A percentile compares a stretch with the other conserved stretches of the same genome.
phyloP scores from a whole-genome alignment of 768 basidiomycete species.

The Boletus insuetus region DNA sequence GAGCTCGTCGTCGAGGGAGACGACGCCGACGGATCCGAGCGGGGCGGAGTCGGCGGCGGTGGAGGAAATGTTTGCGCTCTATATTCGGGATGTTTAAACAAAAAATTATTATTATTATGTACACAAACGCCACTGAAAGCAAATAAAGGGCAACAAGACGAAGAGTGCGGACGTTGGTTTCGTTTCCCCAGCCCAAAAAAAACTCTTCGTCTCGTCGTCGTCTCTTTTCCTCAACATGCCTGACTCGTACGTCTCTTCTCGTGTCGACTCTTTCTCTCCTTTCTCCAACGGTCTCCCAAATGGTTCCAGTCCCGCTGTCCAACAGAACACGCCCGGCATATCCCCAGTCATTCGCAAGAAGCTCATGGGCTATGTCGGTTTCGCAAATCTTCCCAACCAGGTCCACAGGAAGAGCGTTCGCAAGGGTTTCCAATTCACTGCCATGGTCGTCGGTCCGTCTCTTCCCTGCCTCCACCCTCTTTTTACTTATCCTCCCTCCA shows the following conservation, averaged over 20 bases:
- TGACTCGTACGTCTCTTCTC: constrained; percentile 67
- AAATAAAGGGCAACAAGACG: constrained; percentile 33
- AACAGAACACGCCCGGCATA: constrained; percentile 29
- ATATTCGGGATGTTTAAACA: constrained; percentile 24
- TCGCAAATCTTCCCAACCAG: constrained; percentile 98
- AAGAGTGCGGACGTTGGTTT: constrained; percentile 15
- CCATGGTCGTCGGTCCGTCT: constrained; percentile 96
- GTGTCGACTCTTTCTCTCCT: constrained; percentile 55
- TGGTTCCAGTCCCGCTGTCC: constrained; percentile 62
- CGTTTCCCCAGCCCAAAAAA: constrained; percentile 46
- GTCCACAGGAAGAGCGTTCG: constrained; percentile 97
- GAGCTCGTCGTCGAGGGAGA: not conserved
- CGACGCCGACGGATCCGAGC: not conserved
- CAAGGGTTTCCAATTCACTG: constrained; percentile 98
- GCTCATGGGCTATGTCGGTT: constrained; percentile 92
- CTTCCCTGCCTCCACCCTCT: constrained; percentile 7
- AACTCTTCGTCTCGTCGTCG: constrained; percentile 28
- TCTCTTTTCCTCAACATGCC: constrained; percentile 47
- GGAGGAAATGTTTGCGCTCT: constrained; percentile 41
- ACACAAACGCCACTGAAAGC: constrained; percentile 28
- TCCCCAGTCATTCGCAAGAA: constrained; percentile 73
- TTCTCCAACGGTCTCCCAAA: constrained; percentile 59
- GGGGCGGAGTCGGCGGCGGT: constrained; percentile 2
- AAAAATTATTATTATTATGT: not conserved
- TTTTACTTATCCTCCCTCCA: constrained; percentile 1